phyloP scores from a whole-genome alignment of 768 basidiomycete species.

The Lactarius deliciosus region DNA sequence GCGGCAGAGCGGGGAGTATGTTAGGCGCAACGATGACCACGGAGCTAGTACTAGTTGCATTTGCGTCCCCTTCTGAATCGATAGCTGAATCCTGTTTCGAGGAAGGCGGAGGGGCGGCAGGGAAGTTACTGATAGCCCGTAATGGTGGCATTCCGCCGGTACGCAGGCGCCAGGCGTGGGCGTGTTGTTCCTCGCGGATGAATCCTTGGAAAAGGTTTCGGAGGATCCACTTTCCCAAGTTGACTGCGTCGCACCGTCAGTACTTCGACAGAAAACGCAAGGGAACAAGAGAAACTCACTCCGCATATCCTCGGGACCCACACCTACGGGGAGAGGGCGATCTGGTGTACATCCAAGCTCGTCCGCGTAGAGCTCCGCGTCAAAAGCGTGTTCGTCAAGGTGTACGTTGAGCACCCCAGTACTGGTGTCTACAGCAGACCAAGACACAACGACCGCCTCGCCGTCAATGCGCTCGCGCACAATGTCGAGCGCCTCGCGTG shows the following conservation, averaged over 20 bases:
- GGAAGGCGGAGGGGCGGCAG: constrained; percentile 12
- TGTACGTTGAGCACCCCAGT: constrained; percentile 87
- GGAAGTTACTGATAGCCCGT: neutral
- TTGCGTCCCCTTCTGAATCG: constrained; percentile 6
- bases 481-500: constrained; percentile 80
- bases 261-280: constrained; percentile 4
- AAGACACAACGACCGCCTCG: constrained; percentile 79
- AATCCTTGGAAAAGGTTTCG: constrained; percentile 83
- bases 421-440: constrained; percentile 89
- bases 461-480: constrained; percentile 94
- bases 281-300: constrained; percentile 47
- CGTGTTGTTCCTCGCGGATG: constrained; percentile 62
- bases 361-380: constrained; percentile 93
- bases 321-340: constrained; percentile 43
- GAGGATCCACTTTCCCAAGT: constrained; percentile 89
- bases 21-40: constrained; percentile 54
- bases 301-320: constrained; percentile 76
- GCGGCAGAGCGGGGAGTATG: constrained; percentile 65
- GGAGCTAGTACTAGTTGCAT: constrained; percentile 36
- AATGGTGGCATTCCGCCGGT: neutral
- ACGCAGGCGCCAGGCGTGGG: constrained; percentile 32
- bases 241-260: constrained; percentile 51
- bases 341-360: constrained; percentile 67
- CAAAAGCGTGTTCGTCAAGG: constrained; percentile 84
- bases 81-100: neutral